A percentile compares a stretch with the other conserved stretches of the same genome.
Evolutionary conservation across 192 early-diverging fungal species (phyloP).

Genomic region (Phycomyces nitens): DNA sequence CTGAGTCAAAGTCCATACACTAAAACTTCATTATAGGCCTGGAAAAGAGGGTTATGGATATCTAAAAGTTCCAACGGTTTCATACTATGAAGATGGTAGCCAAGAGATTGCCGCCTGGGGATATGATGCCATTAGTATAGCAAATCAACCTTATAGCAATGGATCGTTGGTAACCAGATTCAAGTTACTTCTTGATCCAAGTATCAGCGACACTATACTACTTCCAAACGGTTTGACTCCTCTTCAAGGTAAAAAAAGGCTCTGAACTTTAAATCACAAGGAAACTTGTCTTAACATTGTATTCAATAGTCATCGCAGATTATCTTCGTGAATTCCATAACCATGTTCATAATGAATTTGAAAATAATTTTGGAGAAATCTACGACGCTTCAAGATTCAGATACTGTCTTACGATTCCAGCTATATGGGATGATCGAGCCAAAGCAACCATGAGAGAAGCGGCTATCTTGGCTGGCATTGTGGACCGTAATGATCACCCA

Average conservation of each 20-base stretch:
- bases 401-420: conserved; percentile 47
- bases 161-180: conserved; percentile 41
- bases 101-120: conserved; percentile 43
- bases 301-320: conserved; percentile 38
- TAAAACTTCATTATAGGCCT: not conserved
- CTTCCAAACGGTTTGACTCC: conserved; percentile 48
- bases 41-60: not conserved
- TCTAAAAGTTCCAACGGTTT: conserved; percentile 36
- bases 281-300: too few relatives aligned
- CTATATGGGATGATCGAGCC: conserved; percentile 48
- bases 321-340: conserved; percentile 46
- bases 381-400: not conserved
- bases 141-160: conserved; percentile 38
- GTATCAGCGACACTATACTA: conserved; percentile 21
- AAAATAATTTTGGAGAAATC: conserved; percentile 14
- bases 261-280: too few relatives aligned
- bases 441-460: conserved; percentile 43
- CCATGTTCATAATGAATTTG: conserved; percentile 41
- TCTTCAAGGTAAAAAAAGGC: conserved; percentile 18
- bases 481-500: conserved; percentile 29
- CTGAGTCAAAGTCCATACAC: too few relatives aligned
- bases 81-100: conserved; percentile 34
- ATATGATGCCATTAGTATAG: conserved; percentile 37
- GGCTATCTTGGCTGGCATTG: conserved; percentile 38
- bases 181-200: conserved; percentile 48